A percentile compares a stretch with the other conserved stretches of the same genome.
Evolutionary conservation across 331 rosid genomes (phyloP).

Genomic region (Cucumis variabilis): DNA sequence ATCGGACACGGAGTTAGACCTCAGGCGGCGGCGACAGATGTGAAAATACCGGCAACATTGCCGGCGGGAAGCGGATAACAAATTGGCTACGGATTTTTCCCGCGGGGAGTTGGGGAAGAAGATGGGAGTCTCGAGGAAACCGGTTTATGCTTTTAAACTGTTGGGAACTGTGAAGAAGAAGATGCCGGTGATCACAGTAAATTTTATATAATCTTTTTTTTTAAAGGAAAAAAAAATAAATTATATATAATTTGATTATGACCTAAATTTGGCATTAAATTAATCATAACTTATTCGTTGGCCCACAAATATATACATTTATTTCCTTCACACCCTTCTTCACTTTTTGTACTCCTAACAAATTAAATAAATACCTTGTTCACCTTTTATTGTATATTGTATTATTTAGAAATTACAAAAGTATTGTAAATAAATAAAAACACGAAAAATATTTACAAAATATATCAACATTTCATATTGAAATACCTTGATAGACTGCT

Average conservation of each 20-base stretch:
- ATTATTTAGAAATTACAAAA: too few species aligned
- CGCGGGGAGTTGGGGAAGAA: conserved; percentile 15
- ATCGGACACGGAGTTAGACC: background rate
- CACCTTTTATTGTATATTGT: background rate
- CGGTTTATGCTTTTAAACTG: conserved; percentile 19
- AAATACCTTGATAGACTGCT: too few species aligned
- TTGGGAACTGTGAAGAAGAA: background rate
- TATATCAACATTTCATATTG: too few species aligned
- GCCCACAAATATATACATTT: background rate
- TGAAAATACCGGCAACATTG: conserved; percentile 62
- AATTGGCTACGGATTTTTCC: background rate
- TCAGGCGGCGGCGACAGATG: conserved; percentile 22
- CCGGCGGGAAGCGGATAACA: conserved; percentile 33
- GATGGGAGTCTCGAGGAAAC: background rate
- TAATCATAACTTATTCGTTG: conserved; percentile 2
- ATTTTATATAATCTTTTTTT: background rate
- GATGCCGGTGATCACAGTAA: conserved; percentile 9
- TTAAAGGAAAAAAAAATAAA: too few species aligned
- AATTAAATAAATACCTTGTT: background rate
- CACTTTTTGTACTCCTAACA: background rate
- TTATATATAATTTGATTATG: background rate
- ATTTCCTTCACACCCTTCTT: background rate
- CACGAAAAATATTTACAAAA: too few species aligned
- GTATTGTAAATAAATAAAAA: too few species aligned
- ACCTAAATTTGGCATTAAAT: conserved; percentile 17